A percentile compares a stretch with the other conserved stretches of the same genome.
phyloP scores from a whole-genome alignment of 2,329 filamentous ascomycete genomes.

The Hypoxylon rubiginosum region DNA sequence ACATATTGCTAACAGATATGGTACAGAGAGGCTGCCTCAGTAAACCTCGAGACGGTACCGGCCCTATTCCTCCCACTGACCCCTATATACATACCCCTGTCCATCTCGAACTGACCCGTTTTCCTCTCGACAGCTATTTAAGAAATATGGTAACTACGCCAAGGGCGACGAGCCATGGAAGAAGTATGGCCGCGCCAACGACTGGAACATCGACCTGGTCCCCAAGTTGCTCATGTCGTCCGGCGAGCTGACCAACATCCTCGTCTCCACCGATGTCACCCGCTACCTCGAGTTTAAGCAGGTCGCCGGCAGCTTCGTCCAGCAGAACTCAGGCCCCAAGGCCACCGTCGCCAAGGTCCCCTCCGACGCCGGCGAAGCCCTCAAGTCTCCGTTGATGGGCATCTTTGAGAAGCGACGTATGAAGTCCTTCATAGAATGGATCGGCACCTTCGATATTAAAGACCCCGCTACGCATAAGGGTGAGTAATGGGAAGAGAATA shows the following conservation, averaged over 20 bases:
- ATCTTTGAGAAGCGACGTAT: conserved; percentile 98
- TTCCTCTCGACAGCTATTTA: conserved; percentile 74
- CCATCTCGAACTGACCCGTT: conserved; percentile 26
- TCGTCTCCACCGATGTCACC: conserved; percentile 94
- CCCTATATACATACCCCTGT: conserved; percentile 10
- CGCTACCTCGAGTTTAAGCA: conserved; percentile 93
- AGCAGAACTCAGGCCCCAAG: conserved; percentile 85
- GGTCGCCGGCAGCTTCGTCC: conserved; percentile 95
- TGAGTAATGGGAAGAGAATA: conserved; percentile 57
- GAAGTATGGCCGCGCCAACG: conserved; percentile 94
- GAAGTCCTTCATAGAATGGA: conserved; percentile 96
- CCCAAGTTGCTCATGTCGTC: conserved; percentile 99
- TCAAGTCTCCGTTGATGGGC: conserved; percentile 94
- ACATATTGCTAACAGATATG: conserved; percentile 41
- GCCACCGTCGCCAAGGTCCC: conserved; percentile 97
- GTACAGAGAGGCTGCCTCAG: conserved; percentile 87
- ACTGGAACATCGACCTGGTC: conserved; percentile 99
- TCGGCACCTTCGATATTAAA: conserved; percentile 85
- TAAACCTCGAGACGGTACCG: conserved; percentile 93
- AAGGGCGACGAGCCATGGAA: conserved; percentile 93
- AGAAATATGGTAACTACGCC: conserved; percentile 89
- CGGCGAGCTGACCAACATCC: conserved; percentile 97
- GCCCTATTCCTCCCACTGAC: conserved; percentile 14
- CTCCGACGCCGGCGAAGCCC: conserved; percentile 89
- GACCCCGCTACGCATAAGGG: conserved; percentile 92